phyloP scores from a whole-genome alignment of 1,284 basidiomycete species.

The Apiotrichum laibachii region DNA sequence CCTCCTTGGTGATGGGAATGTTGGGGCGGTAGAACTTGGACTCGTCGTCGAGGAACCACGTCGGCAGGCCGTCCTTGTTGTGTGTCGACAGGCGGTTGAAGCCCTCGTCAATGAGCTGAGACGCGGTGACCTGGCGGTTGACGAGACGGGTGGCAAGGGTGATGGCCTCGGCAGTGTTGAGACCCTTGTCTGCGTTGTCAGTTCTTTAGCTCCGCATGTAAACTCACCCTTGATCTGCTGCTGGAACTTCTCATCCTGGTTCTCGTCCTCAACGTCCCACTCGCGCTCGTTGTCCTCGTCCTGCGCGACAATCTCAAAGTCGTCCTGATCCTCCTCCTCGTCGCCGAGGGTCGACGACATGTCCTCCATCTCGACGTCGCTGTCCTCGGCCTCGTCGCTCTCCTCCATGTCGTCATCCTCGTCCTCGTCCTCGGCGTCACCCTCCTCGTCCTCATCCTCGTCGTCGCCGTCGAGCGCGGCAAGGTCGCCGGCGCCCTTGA shows the following conservation, averaged over 20 bases:
- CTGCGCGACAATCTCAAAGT: slow-evolving; percentile 72
- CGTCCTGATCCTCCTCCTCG: slow-evolving; percentile 49
- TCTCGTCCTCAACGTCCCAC: slow-evolving; percentile 78
- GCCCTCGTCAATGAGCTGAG: slow-evolving; percentile 87
- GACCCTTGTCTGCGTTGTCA: slow-evolving; percentile 65
- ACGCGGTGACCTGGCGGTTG: slow-evolving; percentile 85
- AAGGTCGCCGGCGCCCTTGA: slow-evolving; percentile 68
- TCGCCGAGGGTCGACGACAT: slow-evolving; percentile 27
- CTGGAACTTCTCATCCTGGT: slow-evolving; percentile 72
- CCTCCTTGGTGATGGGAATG: slow-evolving; percentile 95
- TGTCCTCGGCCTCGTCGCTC: slow-evolving; percentile 51
- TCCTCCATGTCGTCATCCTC: slow-evolving; percentile 44
- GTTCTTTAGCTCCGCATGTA: slow-evolving; percentile 4
- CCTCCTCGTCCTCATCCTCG: slow-evolving; percentile 54
- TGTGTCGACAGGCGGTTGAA: slow-evolving; percentile 92
- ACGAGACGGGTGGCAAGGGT: slow-evolving; percentile 89
- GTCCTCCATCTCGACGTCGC: slow-evolving; percentile 40
- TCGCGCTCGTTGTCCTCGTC: slow-evolving; percentile 60
- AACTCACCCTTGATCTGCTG: slow-evolving; percentile 67
- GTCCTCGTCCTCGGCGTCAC: slow-evolving; percentile 48
- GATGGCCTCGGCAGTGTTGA: slow-evolving; percentile 87
- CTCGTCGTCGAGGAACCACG: slow-evolving; percentile 99
- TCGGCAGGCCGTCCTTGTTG: slow-evolving; percentile 84
- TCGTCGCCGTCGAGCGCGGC: slow-evolving; percentile 56
- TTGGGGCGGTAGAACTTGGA: slow-evolving; percentile 89